A percentile compares a stretch with the other conserved stretches of the same genome.
Conservation (phyloP, 2,329 filamentous ascomycete species). For the Scolecobasidium constrictum region DNA sequence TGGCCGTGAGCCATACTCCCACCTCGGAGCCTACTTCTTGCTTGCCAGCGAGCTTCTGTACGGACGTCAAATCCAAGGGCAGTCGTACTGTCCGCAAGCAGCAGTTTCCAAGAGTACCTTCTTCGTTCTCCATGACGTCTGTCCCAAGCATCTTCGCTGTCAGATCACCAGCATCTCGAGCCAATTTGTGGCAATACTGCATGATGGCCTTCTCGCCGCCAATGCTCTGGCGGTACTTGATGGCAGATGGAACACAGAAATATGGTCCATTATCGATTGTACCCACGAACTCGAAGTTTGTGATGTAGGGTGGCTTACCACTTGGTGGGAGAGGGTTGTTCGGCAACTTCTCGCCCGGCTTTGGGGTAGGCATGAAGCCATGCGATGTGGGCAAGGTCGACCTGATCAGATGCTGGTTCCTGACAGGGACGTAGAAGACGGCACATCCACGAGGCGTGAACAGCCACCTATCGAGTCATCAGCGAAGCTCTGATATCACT, state of each 20-base stretch:
- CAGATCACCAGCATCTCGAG: constrained; percentile 48
- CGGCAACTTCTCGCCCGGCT: neutral
- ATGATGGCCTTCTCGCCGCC: constrained; percentile 65
- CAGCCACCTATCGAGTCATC: constrained; percentile 52
- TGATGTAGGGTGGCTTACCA: constrained; percentile 50
- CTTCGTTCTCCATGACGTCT: constrained; percentile 56
- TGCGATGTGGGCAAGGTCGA: constrained; percentile 72
- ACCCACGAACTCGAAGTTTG: constrained; percentile 65
- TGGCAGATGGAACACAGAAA: constrained; percentile 58
- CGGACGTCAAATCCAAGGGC: constrained; percentile 43
- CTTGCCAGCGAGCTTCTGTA: constrained; percentile 15
- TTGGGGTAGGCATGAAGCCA: constrained; percentile 49
- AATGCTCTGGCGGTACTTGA: constrained; percentile 57
- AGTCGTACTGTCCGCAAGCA: constrained; percentile 63
- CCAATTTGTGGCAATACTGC: constrained; percentile 52
- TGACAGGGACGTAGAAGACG: constrained; percentile 64
- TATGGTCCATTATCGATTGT: constrained; percentile 65
- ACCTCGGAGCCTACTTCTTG: constrained; percentile 1
- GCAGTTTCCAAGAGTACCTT: constrained; percentile 52
- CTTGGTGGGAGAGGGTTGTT: constrained; percentile 28
- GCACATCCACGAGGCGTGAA: constrained; percentile 70
- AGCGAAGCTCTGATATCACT: no score
- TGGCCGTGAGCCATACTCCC: constrained; percentile 28
- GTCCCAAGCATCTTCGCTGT: constrained; percentile 58
- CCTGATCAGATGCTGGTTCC: constrained; percentile 66